A percentile compares a stretch with the other conserved stretches of the same genome.
These are phyloP conservation scores for Fusarium ramigenum DNA, from an alignment of 2,329 filamentous ascomycete species.

Conservation along the genomic window DNA sequence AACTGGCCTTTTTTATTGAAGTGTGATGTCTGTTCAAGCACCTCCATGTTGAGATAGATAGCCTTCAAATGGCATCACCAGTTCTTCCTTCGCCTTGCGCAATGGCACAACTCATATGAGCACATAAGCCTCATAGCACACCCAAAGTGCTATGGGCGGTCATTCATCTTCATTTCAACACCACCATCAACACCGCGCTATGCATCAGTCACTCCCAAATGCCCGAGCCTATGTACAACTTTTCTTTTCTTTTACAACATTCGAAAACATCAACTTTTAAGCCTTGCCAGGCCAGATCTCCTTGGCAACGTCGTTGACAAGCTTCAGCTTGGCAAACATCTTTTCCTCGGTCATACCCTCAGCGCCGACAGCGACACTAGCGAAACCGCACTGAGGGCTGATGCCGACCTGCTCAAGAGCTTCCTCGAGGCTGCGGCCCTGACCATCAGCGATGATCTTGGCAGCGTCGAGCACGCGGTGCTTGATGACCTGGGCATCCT, in stretches of 20 bases:
- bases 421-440: constrained; percentile 68
- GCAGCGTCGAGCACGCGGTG: constrained; percentile 65
- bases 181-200: constrained; percentile 29
- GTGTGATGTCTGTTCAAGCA: background rate
- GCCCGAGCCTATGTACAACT: constrained; percentile 3
- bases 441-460: constrained; percentile 72
- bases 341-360: constrained; percentile 73
- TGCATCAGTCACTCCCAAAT: constrained; percentile 3
- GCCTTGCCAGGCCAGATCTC: constrained; percentile 64
- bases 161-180: constrained; percentile 5
- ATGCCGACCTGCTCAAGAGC: constrained; percentile 72
- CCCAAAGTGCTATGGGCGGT: background rate
- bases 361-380: constrained; percentile 71
- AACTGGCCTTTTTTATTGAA: no score
- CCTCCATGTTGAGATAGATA: background rate
- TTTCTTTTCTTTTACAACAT: background rate
- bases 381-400: constrained; percentile 76
- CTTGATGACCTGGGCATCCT: constrained; percentile 65
- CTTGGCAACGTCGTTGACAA: constrained; percentile 73
- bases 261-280: background rate
- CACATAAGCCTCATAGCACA: background rate
- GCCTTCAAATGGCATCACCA: background rate
- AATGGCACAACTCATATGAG: background rate
- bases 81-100: background rate
- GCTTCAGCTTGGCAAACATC: constrained; percentile 75